Evolutionary conservation across 2,329 filamentous ascomycete genomes (phyloP).

Genomic region (Aspergillus tubingensis): DNA sequence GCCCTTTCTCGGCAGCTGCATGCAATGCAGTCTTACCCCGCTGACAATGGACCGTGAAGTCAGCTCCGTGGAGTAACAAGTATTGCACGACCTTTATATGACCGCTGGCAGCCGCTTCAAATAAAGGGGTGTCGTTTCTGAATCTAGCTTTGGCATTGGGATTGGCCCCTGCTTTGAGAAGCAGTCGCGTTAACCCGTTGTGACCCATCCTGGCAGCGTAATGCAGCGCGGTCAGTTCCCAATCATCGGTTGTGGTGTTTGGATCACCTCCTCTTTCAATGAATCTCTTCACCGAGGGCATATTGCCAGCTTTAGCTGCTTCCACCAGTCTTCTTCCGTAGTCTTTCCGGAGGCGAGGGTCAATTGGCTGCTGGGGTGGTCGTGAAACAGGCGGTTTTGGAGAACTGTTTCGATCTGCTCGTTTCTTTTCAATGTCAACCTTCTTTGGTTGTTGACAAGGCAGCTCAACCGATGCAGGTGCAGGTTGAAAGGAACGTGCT

Average conservation of each 20-base stretch:
- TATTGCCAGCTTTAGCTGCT: background rate
- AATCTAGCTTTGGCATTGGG: background rate
- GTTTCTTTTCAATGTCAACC: background rate
- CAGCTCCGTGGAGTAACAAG: background rate
- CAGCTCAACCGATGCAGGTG: background rate
- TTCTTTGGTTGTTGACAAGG: background rate
- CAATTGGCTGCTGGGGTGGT: background rate
- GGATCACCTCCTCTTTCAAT: background rate
- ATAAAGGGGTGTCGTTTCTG: background rate
- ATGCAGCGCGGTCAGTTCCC: background rate
- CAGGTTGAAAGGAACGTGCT: too few relatives aligned
- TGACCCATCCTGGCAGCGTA: background rate
- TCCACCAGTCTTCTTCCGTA: background rate
- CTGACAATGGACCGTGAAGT: background rate
- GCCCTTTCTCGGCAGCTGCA: background rate
- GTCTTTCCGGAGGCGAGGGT: background rate
- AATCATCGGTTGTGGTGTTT: background rate
- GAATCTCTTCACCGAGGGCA: background rate
- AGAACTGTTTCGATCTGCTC: background rate
- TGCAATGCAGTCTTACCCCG: background rate
- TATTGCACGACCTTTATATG: background rate
- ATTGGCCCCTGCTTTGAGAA: conserved; percentile 1
- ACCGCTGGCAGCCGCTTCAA: background rate
- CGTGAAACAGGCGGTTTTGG: background rate
- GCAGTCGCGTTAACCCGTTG: background rate